Evolutionary conservation across 2,329 filamentous ascomycete genomes (phyloP), one percentile per base, ranked within the genome.

Genomic region (Arthroderma sp.): DNA sequence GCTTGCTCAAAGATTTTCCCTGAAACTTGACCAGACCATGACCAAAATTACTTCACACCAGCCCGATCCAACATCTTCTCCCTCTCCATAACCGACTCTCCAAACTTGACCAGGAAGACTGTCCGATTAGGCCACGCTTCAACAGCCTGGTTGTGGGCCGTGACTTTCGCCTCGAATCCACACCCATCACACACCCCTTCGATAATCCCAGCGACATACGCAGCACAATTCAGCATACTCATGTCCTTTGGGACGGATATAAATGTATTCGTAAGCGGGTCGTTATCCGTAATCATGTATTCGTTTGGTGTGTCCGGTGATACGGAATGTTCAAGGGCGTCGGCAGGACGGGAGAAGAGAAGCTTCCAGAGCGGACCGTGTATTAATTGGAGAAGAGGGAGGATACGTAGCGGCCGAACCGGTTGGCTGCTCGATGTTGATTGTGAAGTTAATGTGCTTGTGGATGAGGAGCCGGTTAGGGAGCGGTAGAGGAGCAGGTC

Each of bases 211-310:
- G 91, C 91, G 15, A 94, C 87, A 60, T 85, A 98, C 6, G 91
- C 91, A 11, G 89, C 91, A 65, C 89, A 95, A 64, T 95, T 96
- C 58, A 98, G 73, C 74, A 91, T 85, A 65, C 77, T 87, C 85
- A 98, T 94, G 67, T 98, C 91, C 58, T 83, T 83, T 10, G 91
- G 91, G 43, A 96, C 83, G 56, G 80, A 86, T 59, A 98, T 83
- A 68, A 91, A 96, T 50, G 83, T 81, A 65, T 95, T 96, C 34
- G 96, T 89, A 42, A 96, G 73, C 22, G 91, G 91, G 62, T 96
- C 91, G 66, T 98, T 96, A 68, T 98, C 91, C 56, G 88, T 85
- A 56, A 98, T 91, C 89, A 98, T 96, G 72, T 96, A 98, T 70
- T 96, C 89, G 55, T 91, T 86, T 6, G 85, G 81, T 43, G 87